Evolutionary conservation across 2,329 filamentous ascomycete genomes (phyloP), one percentile per base, ranked within the genome.

Genomic region (Cytospora mali): DNA sequence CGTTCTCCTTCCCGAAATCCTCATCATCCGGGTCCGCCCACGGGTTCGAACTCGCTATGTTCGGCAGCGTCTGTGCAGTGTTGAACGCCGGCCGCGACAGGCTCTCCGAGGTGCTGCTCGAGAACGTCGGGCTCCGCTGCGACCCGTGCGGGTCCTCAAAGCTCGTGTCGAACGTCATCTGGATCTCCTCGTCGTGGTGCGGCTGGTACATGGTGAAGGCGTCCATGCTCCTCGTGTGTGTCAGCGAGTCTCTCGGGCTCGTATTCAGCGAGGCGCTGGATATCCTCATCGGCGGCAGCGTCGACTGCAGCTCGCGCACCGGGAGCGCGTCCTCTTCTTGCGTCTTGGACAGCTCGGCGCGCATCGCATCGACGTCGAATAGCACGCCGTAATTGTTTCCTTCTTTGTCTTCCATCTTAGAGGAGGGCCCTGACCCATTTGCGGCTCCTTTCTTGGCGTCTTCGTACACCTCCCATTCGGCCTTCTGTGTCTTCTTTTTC

Each of bases 291-390:
- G 93, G 92, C 52, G 94, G 93, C 27, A 97, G 79, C 1, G 93
- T 97, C 55, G 90, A 93, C 75, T 95, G 85, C 64, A 97, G 85
- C 76, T 98, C 91, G 72, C 87, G 89, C 67, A 96, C 87, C 73
- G 85, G 81, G 53, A 88, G 68, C 61, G 83, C 65, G 55, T 73
- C 76, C 49, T 79, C 76, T 58, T 75, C 70, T 42, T 88, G 82
- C 66, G 94, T 90, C 55, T 85, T 86, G 29, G 91, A 91, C 35
- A 99, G 80, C 70, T 96, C 91, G 11, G 92, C 88, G 55, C 92
- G 85, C 67, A 99, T 98, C 14, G 95, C 95, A 70, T 99, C 95
- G 53, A 99, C 87, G 71, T 99, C 95, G 71, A 99, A 99, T 52
- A 99, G 81, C 10, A 98, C 89, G 35, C 85, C 84, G 49, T 80